Base-by-base conservation (phyloP, 129 eudicot genomes). In the Centrapalus pauciflorus region DNA sequence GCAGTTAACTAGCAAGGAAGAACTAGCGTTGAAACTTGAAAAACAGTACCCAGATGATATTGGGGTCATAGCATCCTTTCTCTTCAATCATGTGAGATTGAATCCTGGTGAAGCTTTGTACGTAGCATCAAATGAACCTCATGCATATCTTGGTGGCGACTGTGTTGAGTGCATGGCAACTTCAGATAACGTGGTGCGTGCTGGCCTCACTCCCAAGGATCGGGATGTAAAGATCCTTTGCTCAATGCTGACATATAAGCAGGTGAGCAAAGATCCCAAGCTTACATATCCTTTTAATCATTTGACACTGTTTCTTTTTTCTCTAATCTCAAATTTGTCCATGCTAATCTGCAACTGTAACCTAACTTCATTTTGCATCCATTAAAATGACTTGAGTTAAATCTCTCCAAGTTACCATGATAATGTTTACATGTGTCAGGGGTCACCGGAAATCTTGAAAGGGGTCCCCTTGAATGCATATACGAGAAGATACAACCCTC, bases 131-230 rank as follows among this genome's bases (percentile, higher is more conserved):
- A 89, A 93, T 29, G 96, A 93, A 79, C 95, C 88, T 30, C 98
- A 93, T 59, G 98, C 98, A 7, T 93, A 93, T 49, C 29, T 93
- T 41, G 78, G 74, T 26, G 98, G 98, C 9, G 98, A 93, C 20
- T 93, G 86, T 55, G 64, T 93, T 0, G 98, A 93, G 65, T 93
- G 98, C 79, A 93, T 93, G 98, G 98, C 98, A 56, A 93, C 95
- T 20, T 93, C 98, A 68, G 98, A 93, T 70, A 89, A 93, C 49
- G 98, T 93, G 0, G 95, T 93, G 24, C 96, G 98, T 11, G 98
- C 98, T 37, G 98, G 98, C 58, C 96, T 93, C 33, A 93, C 98
- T 54, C 90, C 96, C 4, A 93, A 93, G 75, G 17, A 79, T 40
- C 72, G 96, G 0, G 98, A 93, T 61, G 96, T 89, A 10, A 70